Conservation (phyloP, 2,329 filamentous ascomycete species). For the Colletotrichum coccodes region DNA sequence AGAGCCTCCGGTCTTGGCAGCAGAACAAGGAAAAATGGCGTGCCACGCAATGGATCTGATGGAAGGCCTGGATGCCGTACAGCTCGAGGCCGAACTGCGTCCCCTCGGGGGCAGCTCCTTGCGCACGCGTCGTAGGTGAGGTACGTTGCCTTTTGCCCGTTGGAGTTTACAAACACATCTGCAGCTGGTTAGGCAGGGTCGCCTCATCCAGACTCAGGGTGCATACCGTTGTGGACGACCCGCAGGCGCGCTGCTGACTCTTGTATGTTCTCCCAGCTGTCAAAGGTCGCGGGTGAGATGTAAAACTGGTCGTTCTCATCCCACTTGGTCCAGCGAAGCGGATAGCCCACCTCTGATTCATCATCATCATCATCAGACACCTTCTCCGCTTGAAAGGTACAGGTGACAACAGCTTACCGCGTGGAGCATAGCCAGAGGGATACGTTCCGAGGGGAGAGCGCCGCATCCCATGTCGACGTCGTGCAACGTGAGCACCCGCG, state of each 20-base stretch:
- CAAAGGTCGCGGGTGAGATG: background rate
- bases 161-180: background rate
- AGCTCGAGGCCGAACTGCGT: too few species aligned
- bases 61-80: too few species aligned
- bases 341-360: background rate
- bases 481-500: background rate
- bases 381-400: background rate
- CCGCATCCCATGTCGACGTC: slow-evolving; percentile 5
- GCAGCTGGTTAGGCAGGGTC: background rate
- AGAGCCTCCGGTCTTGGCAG: too few species aligned
- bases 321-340: background rate
- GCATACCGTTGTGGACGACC: background rate
- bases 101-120: too few species aligned
- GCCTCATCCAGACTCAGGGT: too few species aligned
- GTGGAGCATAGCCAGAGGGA: background rate
- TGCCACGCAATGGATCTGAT: too few species aligned
- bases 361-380: background rate
- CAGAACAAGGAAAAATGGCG: too few species aligned
- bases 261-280: background rate
- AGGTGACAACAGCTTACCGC: background rate
- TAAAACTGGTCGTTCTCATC: background rate
- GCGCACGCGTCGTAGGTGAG: background rate
- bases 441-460: background rate
- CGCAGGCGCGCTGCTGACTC: background rate
- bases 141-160: background rate